Base-by-base conservation (phyloP, 2,329 filamentous ascomycete genomes). In the Rhynchosporium graminicola region DNA sequence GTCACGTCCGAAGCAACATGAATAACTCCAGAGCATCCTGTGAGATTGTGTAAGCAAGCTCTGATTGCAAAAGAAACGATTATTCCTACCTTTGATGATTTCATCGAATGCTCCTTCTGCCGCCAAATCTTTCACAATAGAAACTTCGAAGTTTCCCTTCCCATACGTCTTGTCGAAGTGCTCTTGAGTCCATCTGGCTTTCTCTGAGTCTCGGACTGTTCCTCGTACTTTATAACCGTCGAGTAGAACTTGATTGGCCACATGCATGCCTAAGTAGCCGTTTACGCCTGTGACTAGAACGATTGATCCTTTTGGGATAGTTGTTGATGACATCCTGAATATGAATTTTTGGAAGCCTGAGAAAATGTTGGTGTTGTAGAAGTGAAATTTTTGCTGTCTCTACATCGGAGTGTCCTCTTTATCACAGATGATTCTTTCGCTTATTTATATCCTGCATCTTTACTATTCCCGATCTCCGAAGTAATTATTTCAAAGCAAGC, bases 151-250 rank as follows among this genome's bases (percentile, higher is more conserved):
- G 0, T 66, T 69, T 13, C 72, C 76, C 0, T 61, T 36, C 0
- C 74, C 76, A 58, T 76, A 74, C n/a, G 72, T 68, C 26, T 74
- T 68, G 6, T 74, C 73, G 15, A 76, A 75, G 0, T 70, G 29
- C 1, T 46, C 58, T 1, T 46, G 58, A 6, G 77, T 48, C 74
- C 76, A 78, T 0, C 70, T 59, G 36, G 68, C 71, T 63, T 76
- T 79, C 2, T 70, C 65, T 0, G 63, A 33, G 51, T 73, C 67
- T 0, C 80, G 78, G 13, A 77, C 76, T 1, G 78, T 79, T 0
- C 79, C 80, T 13, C 79, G 77, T 15, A 82, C 80, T 3, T 72
- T 74, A 65, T 77, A 81, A 6, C 79, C 79, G 0, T 68, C 68
- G 0, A 68, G 57, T 0, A 80, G 73, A 10, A 79, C 69, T 52